Percentiles rank a stretch among this genome's conserved stretches.
Evolutionary conservation across 768 basidiomycete genomes (phyloP).

Genomic region (Lentinus tigrinus): DNA sequence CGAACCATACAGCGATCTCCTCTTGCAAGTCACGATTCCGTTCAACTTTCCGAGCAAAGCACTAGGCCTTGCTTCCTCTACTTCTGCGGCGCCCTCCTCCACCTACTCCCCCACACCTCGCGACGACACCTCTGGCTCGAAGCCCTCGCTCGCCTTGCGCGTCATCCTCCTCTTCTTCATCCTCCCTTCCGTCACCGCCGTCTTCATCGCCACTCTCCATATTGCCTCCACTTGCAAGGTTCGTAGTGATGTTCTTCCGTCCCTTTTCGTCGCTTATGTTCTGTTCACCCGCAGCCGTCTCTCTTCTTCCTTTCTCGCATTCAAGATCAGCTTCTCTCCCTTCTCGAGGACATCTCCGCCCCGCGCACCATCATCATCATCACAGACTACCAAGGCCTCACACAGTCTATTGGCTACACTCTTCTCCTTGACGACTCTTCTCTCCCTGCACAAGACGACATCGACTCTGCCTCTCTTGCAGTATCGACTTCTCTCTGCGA

Average conservation of each 20-base stretch:
- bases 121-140: neutral
- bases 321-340: too few relatives aligned
- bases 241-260: neutral
- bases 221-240: neutral
- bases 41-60: neutral
- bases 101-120: too few relatives aligned
- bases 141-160: neutral
- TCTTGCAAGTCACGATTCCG: neutral
- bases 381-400: neutral
- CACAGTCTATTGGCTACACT: neutral
- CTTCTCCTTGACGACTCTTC: neutral
- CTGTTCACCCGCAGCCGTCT: too few relatives aligned
- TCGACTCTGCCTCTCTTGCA: too few relatives aligned
- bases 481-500: too few relatives aligned
- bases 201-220: neutral
- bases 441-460: neutral
- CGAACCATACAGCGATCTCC: neutral
- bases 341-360: too few relatives aligned
- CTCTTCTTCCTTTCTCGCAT: too few relatives aligned
- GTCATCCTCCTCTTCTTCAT: neutral
- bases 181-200: too few relatives aligned
- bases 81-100: too few relatives aligned
- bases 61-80: too few relatives aligned
- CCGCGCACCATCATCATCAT: too few relatives aligned
- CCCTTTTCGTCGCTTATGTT: too few relatives aligned